A percentile compares a stretch with the other conserved stretches of the same genome.
Evolutionary conservation across 768 basidiomycete genomes (phyloP).

Genomic region (Pleurotus eryngii): DNA sequence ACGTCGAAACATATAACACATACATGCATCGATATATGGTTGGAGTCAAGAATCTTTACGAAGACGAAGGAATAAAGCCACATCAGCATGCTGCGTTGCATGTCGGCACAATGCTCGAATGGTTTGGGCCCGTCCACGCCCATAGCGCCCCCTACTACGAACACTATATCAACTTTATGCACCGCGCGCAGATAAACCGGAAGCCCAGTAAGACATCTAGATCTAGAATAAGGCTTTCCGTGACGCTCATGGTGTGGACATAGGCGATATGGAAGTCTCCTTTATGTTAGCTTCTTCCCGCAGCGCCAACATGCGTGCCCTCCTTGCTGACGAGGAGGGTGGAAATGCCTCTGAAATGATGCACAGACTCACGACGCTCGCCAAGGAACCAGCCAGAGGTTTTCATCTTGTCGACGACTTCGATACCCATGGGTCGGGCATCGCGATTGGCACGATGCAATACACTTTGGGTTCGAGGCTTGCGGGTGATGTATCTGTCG

Average conservation of each 20-base stretch:
- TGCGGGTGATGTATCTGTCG: neutral
- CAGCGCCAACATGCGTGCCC: slow-evolving; percentile 9
- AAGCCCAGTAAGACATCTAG: slow-evolving; percentile 12
- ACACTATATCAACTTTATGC: slow-evolving; percentile 22
- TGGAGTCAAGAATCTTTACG: slow-evolving; percentile 11
- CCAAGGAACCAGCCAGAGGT: slow-evolving; percentile 14
- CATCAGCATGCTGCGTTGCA: slow-evolving; percentile 21
- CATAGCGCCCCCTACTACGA: slow-evolving; percentile 26
- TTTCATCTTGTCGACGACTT: slow-evolving; percentile 7
- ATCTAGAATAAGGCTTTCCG: too few relatives aligned
- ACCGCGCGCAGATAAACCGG: slow-evolving; percentile 19
- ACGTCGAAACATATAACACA: slow-evolving; percentile 17
- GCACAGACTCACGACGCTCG: slow-evolving; percentile 6
- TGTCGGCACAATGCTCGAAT: slow-evolving; percentile 13
- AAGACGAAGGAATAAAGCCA: slow-evolving; percentile 14
- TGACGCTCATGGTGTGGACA: neutral
- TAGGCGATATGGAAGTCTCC: slow-evolving; percentile 16
- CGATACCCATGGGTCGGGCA: neutral
- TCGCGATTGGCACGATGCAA: neutral
- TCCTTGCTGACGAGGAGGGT: slow-evolving; percentile 12
- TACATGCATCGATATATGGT: slow-evolving; percentile 17
- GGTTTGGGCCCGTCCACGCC: slow-evolving; percentile 23
- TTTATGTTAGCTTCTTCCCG: slow-evolving; percentile 11
- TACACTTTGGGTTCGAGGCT: neutral
- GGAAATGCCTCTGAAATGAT: slow-evolving; percentile 3